These are phyloP conservation scores for Wallacemonas sp. DNA, from an alignment of 208 protist genomes.

Conservation along the genomic window DNA sequence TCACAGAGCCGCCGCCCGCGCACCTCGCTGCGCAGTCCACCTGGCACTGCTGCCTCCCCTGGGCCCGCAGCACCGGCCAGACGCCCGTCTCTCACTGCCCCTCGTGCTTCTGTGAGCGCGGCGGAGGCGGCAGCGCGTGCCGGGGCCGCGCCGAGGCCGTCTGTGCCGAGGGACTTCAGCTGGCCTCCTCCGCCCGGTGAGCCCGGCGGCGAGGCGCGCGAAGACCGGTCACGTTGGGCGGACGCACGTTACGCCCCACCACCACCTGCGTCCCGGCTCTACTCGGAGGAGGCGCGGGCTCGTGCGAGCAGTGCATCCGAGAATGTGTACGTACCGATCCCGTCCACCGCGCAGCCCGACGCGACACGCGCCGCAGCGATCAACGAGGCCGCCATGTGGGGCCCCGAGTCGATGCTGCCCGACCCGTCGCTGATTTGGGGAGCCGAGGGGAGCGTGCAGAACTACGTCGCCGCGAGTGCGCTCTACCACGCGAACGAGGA, in stretches of 20 bases:
- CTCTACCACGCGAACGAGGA: constrained; percentile 90
- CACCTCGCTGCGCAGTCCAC: not conserved
- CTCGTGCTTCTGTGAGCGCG: not conserved
- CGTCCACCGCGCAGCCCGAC: constrained; percentile 42
- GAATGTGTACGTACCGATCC: constrained; percentile 46
- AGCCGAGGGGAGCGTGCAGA: constrained; percentile 74
- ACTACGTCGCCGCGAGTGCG: constrained; percentile 78
- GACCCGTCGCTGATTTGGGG: constrained; percentile 91
- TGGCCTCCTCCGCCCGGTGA: not conserved
- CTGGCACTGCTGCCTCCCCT: not conserved
- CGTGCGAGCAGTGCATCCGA: not conserved
- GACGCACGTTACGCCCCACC: not conserved
- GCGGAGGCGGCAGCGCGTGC: too few relatives aligned
- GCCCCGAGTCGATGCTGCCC: constrained; percentile 40
- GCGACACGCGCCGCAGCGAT: constrained; percentile 35
- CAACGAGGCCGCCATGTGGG: constrained; percentile 38
- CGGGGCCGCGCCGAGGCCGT: too few relatives aligned
- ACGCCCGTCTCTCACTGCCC: too few relatives aligned
- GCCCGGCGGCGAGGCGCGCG: not conserved
- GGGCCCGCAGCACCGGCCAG: not conserved
- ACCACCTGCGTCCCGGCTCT: constrained; percentile 1
- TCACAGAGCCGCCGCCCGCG: not conserved
- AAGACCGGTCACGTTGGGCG: not conserved
- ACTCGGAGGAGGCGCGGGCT: not conserved
- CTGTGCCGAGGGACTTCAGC: not conserved